phyloP scores from a whole-genome alignment of 2,329 filamentous ascomycete genomes.

The Alternaria sp. region DNA sequence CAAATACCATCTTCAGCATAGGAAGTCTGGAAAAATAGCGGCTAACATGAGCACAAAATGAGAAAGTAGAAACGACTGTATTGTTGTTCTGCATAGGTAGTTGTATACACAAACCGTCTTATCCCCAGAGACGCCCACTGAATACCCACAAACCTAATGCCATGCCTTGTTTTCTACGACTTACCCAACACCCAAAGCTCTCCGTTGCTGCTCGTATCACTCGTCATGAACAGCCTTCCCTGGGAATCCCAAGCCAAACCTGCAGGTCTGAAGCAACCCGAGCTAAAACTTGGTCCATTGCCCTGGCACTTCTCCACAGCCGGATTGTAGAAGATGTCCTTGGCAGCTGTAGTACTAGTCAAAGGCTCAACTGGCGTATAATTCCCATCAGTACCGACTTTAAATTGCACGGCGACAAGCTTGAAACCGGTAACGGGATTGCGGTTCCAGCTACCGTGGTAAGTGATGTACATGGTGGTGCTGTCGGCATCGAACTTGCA shows the following conservation, averaged over 20 bases:
- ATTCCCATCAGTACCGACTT: constrained; percentile 46
- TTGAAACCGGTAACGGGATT: constrained; percentile 59
- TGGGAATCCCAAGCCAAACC: constrained; percentile 60
- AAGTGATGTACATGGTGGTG: constrained; percentile 68
- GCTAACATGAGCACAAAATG: background rate
- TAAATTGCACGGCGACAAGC: constrained; percentile 56
- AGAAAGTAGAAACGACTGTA: background rate
- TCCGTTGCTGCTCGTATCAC: constrained; percentile 35
- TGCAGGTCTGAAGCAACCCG: constrained; percentile 68
- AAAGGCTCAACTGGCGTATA: constrained; percentile 53
- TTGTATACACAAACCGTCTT: background rate
- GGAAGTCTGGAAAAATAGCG: background rate
- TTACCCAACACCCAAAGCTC: constrained; percentile 45
- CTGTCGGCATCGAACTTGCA: constrained; percentile 69
- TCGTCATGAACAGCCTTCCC: constrained; percentile 66
- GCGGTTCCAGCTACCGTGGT: constrained; percentile 75
- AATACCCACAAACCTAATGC: background rate
- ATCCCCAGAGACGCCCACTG: background rate
- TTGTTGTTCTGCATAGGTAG: background rate
- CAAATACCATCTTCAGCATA: no score
- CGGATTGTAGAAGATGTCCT: constrained; percentile 65
- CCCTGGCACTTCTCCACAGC: constrained; percentile 62
- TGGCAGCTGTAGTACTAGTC: constrained; percentile 58
- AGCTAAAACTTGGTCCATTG: constrained; percentile 39
- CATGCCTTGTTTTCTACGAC: constrained; percentile 22